These are phyloP conservation scores for Aspergillus cejpii DNA, from an alignment of 2,329 filamentous ascomycete genomes.

Conservation along the genomic window DNA sequence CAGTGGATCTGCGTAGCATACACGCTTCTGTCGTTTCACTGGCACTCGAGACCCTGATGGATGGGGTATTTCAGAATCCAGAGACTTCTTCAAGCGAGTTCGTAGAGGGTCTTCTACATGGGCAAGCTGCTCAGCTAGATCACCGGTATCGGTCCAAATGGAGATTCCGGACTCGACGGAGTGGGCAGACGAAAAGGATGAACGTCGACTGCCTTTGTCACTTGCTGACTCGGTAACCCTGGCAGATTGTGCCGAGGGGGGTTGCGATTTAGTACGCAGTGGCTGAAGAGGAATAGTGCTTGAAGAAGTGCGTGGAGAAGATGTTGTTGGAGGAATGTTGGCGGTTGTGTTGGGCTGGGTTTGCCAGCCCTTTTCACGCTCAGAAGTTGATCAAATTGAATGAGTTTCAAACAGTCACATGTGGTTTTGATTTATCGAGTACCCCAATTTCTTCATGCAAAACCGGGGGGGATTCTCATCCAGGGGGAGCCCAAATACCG, in stretches of 20 bases:
- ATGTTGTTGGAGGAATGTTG: constrained; percentile 76
- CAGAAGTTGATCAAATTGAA: constrained; percentile 1
- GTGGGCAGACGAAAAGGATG: constrained; percentile 44
- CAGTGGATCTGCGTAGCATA: constrained; percentile 58
- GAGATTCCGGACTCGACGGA: constrained; percentile 63
- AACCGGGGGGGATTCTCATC: not conserved
- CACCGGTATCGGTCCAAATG: constrained; percentile 89
- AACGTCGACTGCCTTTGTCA: constrained; percentile 48
- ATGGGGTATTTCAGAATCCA: constrained; percentile 56
- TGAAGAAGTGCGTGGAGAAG: constrained; percentile 57
- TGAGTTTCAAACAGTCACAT: not conserved
- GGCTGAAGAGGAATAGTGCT: constrained; percentile 76
- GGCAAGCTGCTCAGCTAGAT: constrained; percentile 84
- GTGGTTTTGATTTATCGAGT: constrained; percentile 2
- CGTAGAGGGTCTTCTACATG: constrained; percentile 76
- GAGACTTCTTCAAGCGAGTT: constrained; percentile 59
- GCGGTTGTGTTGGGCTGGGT: constrained; percentile 64
- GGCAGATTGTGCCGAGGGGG: constrained; percentile 33
- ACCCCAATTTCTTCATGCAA: not conserved
- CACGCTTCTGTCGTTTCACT: constrained; percentile 52
- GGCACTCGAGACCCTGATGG: constrained; percentile 29
- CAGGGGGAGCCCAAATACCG: too few species aligned
- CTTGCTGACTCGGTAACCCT: constrained; percentile 38
- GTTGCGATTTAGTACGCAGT: constrained; percentile 43
- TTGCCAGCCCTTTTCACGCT: constrained; percentile 56